phyloP scores from a whole-genome alignment of 495 filamentous ascomycete genomes.

The Aspergillus olivimuriae region DNA sequence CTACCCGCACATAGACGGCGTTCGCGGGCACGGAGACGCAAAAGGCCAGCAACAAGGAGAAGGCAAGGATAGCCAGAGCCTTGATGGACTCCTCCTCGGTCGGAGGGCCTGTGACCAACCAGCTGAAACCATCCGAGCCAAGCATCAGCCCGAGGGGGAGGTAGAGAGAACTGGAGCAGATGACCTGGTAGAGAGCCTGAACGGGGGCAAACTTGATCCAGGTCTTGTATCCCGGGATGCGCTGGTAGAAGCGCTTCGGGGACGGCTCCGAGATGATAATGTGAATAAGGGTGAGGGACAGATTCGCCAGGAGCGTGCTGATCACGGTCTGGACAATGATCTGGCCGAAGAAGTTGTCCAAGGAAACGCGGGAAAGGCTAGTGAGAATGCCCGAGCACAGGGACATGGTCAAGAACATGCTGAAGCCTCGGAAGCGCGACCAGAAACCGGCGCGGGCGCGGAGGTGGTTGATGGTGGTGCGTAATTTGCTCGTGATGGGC shows the following conservation, averaged over 20 bases:
- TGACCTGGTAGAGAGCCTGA: conserved; percentile 34
- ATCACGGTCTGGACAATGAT: conserved; percentile 33
- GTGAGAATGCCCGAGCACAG: conserved; percentile 25
- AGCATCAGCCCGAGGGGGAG: conserved; percentile 31
- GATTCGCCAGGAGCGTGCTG: conserved; percentile 39
- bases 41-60: conserved; percentile 33
- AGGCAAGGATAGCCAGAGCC: conserved; percentile 14
- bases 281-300: conserved; percentile 54
- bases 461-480: conserved; percentile 53
- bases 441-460: conserved; percentile 44
- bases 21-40: conserved; percentile 54
- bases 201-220: conserved; percentile 49
- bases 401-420: conserved; percentile 26
- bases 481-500: conserved; percentile 56
- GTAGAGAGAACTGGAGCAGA: conserved; percentile 29
- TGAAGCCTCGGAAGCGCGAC: conserved; percentile 54
- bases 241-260: conserved; percentile 43
- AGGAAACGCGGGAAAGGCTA: conserved; percentile 20
- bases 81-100: not conserved
- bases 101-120: too few relatives aligned
- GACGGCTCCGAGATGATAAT: conserved; percentile 54
- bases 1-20: conserved; percentile 60
- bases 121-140: conserved; percentile 15
- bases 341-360: conserved; percentile 23
- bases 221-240: conserved; percentile 38